Percentiles rank a stretch among this genome's conserved stretches.
Conservation (phyloP, 768 basidiomycete genomes). For the Holtermannia corniformis region DNA sequence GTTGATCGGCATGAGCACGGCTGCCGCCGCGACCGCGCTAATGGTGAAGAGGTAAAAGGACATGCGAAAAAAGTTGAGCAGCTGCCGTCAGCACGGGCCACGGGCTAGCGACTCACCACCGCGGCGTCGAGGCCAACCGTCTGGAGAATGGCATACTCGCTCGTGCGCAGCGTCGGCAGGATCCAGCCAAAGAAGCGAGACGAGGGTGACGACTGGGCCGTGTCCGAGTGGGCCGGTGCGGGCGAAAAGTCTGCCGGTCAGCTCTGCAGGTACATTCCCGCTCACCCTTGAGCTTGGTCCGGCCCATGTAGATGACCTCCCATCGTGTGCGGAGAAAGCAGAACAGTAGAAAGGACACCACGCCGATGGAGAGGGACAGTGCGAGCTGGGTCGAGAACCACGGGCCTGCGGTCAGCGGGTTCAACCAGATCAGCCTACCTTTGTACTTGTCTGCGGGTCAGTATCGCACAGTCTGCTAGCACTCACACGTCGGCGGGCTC, state of each 20-base stretch:
- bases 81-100: slow-evolving; percentile 44
- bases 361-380: slow-evolving; percentile 66
- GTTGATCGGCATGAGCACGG: slow-evolving; percentile 91
- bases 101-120: slow-evolving; percentile 55
- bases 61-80: slow-evolving; percentile 92
- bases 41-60: slow-evolving; percentile 82
- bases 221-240: slow-evolving; percentile 21
- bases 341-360: slow-evolving; percentile 74
- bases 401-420: slow-evolving; percentile 50
- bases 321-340: slow-evolving; percentile 78
- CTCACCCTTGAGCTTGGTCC: slow-evolving; percentile 87
- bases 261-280: background rate
- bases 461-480: background rate
- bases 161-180: slow-evolving; percentile 76
- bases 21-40: slow-evolving; percentile 68
- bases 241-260: slow-evolving; percentile 25
- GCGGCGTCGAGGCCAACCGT: slow-evolving; percentile 96
- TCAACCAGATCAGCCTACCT: no score
- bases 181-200: slow-evolving; percentile 83
- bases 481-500: background rate
- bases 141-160: slow-evolving; percentile 86
- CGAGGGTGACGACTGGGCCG: slow-evolving; percentile 6
- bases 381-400: slow-evolving; percentile 89
- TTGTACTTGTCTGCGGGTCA: background rate
- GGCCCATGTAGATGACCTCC: slow-evolving; percentile 81